phyloP scores from a whole-genome alignment of 2,329 filamentous ascomycete genomes.

The Sporothrix phasma region DNA sequence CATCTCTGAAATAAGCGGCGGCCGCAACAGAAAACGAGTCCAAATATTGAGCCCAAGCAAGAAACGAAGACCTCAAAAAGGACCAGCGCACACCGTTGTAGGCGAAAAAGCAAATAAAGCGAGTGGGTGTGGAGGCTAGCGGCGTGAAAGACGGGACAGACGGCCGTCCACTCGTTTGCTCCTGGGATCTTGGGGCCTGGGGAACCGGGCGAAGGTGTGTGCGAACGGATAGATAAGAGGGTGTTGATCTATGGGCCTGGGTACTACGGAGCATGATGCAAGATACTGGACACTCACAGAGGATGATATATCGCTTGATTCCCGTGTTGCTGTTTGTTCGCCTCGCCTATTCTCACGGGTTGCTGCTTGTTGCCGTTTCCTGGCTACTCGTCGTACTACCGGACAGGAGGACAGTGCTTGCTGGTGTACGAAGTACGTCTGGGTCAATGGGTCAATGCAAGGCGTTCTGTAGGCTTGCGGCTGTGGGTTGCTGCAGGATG shows the following conservation, averaged over 20 bases:
- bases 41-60: neutral
- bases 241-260: neutral
- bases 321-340: neutral
- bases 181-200: neutral
- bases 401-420: neutral
- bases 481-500: neutral
- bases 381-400: neutral
- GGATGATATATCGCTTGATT: neutral
- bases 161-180: neutral
- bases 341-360: neutral
- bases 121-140: conserved; percentile 3
- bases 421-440: neutral
- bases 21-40: neutral
- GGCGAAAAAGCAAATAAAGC: neutral
- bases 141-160: neutral
- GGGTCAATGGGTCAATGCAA: conserved; percentile 8
- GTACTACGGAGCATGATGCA: neutral
- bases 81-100: neutral
- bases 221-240: neutral
- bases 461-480: neutral
- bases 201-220: neutral
- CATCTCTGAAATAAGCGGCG: neutral
- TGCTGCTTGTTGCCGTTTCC: conserved; percentile 1
- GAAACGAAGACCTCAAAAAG: neutral
- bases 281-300: neutral